These are phyloP conservation scores for Xylaria sp. DNA, from an alignment of 2,329 filamentous ascomycete genomes.

Conservation along the genomic window DNA sequence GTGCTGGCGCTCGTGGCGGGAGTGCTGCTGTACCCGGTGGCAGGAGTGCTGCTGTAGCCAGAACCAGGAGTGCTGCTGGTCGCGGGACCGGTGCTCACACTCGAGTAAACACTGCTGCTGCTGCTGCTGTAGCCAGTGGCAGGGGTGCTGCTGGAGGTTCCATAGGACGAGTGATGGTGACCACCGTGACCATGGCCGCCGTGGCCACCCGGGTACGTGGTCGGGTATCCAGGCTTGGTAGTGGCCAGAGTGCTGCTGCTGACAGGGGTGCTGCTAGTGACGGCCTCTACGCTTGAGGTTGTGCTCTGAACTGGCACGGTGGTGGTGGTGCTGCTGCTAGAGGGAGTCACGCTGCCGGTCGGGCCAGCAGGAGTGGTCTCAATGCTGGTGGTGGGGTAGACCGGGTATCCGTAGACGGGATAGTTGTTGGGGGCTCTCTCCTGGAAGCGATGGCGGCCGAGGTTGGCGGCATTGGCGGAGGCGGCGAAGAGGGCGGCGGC, in stretches of 20 bases:
- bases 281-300: background rate
- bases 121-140: background rate
- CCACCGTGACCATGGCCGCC: no score
- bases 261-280: background rate
- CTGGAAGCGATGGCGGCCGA: slow-evolving; percentile 10
- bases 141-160: slow-evolving; percentile 11
- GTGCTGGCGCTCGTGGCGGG: no score
- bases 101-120: background rate
- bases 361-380: slow-evolving; percentile 2
- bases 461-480: slow-evolving; percentile 30
- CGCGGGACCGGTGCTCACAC: background rate
- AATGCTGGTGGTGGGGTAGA: slow-evolving; percentile 14
- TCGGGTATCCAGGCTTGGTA: no score
- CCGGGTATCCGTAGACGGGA: slow-evolving; percentile 30
- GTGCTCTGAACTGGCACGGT: slow-evolving; percentile 5
- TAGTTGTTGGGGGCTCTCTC: slow-evolving; percentile 24
- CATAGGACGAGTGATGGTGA: background rate
- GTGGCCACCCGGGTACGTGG: no score
- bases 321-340: no score
- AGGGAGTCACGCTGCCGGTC: slow-evolving; percentile 13
- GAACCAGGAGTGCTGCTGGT: slow-evolving; percentile 1
- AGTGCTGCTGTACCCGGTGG: background rate
- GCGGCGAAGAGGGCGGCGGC: slow-evolving; percentile 44
- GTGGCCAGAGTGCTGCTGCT: background rate
- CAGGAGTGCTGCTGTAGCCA: slow-evolving; percentile 11